phyloP scores from a whole-genome alignment of 768 basidiomycete genomes.

The Leccinum uliginosum region DNA sequence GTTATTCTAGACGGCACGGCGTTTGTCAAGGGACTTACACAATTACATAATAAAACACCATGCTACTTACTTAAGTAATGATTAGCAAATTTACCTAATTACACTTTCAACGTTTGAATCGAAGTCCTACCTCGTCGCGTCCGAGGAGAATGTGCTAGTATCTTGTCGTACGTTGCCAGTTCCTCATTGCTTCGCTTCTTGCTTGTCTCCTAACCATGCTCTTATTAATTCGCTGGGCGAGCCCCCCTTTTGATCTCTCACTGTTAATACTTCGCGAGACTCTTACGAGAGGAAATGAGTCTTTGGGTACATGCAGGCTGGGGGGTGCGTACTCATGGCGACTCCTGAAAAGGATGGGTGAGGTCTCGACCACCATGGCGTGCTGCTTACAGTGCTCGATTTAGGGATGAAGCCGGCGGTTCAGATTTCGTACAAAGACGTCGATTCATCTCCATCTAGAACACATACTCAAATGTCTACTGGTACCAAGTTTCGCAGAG shows the following conservation, averaged over 20 bases:
- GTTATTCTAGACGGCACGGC: neutral
- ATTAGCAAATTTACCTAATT: neutral
- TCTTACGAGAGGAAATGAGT: neutral
- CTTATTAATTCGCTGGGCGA: neutral
- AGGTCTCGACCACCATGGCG: neutral
- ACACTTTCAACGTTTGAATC: neutral
- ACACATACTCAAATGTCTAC: neutral
- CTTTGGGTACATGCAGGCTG: neutral
- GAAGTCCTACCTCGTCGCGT: neutral
- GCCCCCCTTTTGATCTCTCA: neutral
- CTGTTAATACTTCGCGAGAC: neutral
- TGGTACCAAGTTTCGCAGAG: neutral
- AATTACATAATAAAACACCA: neutral
- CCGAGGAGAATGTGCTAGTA: neutral
- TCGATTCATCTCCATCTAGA: neutral
- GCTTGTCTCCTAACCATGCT: neutral
- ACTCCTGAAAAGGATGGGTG: neutral
- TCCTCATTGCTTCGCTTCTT: neutral
- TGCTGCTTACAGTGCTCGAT: neutral
- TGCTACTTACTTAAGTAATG: neutral
- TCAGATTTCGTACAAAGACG: too few species aligned
- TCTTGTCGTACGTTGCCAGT: neutral
- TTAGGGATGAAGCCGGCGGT: neutral
- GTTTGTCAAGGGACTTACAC: neutral
- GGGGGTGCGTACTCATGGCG: neutral